phyloP scores from a whole-genome alignment of 345 rosid genomes.

The Linum lewisii region DNA sequence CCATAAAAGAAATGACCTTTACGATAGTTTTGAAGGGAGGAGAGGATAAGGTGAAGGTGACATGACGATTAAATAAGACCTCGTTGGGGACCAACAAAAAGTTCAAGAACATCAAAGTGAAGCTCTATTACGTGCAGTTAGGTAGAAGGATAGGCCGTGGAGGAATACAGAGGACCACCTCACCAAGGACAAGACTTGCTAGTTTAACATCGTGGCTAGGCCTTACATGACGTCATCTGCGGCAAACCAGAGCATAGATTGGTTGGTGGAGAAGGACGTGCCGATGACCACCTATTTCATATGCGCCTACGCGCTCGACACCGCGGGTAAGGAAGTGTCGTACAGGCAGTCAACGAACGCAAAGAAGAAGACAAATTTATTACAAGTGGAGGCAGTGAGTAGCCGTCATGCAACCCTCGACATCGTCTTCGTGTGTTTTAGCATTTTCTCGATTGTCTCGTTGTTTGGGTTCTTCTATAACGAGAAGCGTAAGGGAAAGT shows the following conservation, averaged over 20 bases:
- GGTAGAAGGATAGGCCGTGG: slow-evolving; percentile 77
- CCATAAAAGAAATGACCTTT: neutral
- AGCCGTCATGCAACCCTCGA: slow-evolving; percentile 50
- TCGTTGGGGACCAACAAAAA: slow-evolving; percentile 27
- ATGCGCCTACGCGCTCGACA: slow-evolving; percentile 51
- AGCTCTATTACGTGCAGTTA: slow-evolving; percentile 60
- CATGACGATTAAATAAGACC: slow-evolving; percentile 47
- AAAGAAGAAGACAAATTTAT: slow-evolving; percentile 30
- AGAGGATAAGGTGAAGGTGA: slow-evolving; percentile 37
- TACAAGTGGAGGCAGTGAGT: slow-evolving; percentile 33
- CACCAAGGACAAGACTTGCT: slow-evolving; percentile 60
- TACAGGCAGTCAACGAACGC: slow-evolving; percentile 48
- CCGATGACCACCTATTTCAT: slow-evolving; percentile 60
- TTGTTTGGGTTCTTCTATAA: slow-evolving; percentile 37
- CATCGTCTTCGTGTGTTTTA: slow-evolving; percentile 49
- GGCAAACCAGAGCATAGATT: slow-evolving; percentile 16
- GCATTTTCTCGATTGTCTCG: slow-evolving; percentile 50
- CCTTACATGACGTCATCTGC: slow-evolving; percentile 23
- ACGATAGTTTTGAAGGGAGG: slow-evolving; percentile 42
- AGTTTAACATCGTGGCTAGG: slow-evolving; percentile 22
- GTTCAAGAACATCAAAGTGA: slow-evolving; percentile 38
- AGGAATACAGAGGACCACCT: slow-evolving; percentile 46
- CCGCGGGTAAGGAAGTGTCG: slow-evolving; percentile 25
- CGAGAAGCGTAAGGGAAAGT: slow-evolving; percentile 46
- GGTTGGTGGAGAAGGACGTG: slow-evolving; percentile 38